These are phyloP conservation scores for Acanthamoeba castellanii DNA, from an alignment of 208 protist genomes.

Conservation along the genomic window DNA sequence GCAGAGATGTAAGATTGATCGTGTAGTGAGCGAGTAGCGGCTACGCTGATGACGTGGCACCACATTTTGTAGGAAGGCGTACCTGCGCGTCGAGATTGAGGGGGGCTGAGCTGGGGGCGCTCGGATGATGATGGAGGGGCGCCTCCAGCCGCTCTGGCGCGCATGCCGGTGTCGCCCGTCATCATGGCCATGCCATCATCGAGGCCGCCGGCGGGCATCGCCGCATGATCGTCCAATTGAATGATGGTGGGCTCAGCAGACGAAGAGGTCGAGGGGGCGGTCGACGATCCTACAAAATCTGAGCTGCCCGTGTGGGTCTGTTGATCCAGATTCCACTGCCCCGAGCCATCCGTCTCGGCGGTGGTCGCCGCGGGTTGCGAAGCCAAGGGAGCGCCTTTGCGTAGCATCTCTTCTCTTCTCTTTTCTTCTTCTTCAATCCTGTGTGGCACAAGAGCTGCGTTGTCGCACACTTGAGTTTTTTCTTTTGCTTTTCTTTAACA, in stretches of 20 bases:
- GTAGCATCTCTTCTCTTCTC: not conserved
- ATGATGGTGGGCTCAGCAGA: constrained; percentile 24
- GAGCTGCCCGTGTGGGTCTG: not conserved
- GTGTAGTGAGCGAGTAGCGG: not conserved
- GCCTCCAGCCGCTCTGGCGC: not conserved
- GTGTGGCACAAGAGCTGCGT: no score
- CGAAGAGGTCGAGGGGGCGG: not conserved
- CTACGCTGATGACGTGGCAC: no score
- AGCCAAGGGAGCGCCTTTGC: not conserved
- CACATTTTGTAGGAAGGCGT: not conserved
- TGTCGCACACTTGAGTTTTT: no score
- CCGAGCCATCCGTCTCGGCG: not conserved
- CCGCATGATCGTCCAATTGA: not conserved
- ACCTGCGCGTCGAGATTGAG: not conserved
- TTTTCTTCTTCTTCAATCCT: not conserved
- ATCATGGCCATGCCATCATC: constrained; percentile 17
- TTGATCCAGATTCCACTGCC: not conserved
- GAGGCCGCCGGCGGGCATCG: not conserved
- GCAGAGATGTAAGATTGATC: not conserved
- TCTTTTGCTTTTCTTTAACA: no score
- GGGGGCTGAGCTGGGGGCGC: not conserved
- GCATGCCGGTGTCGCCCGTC: constrained; percentile 10
- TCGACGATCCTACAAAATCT: not conserved
- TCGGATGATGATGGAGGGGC: not conserved
- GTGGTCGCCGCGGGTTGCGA: not conserved